Evolutionary conservation across 164 flowering plant species (phyloP), one percentile per base, ranked within the genome.

Genomic region (Pachysandra terminalis): DNA sequence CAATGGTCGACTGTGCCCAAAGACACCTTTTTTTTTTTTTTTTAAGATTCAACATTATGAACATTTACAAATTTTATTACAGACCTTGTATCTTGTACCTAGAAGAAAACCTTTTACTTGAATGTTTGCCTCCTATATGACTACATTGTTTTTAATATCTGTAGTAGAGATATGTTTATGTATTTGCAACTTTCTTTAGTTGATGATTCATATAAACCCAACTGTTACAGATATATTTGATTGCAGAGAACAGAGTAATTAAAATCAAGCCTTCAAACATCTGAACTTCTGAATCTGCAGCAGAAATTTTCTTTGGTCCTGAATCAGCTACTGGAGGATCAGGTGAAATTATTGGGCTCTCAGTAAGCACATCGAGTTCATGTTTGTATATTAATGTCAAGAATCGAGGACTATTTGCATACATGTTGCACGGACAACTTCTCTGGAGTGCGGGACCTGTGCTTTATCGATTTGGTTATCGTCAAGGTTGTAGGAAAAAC

Each of bases 371-470:
- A 28, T 68, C 79, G 63, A 79, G 84, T 65, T 87, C 90, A 65
- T 75, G 78, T 59, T 74, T 92, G 23, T 82, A 80, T 59, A 77
- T 95, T 56, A 85, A 56, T 60, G 68, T 87, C 0, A 87, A 80
- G 61, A 74, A 81, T 23, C 77, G 81, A 16, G 98, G 90, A 7
- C 81, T 95, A 8, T 92, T 86, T 77, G 91, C 96, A n/a, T 92
- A 76, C 65, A 73, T 45, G 61, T 72, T 79, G 67, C 56, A 55
- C 21, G 92, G 94, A 12, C 61, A 77, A 56, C 67, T 81, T 27
- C 74, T 82, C 19, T 95, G 98, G 98, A 89, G 83, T 72, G 84
- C 80, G 40, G 90, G 86, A 37, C 96, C 98, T 26, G 81, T 84
- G 51, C 80, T 87, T 45, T 48, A 84, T 74, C 85, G 64, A 62